Evolutionary conservation across 257 asterid genomes (phyloP).

Genomic region (Plantago ovata): DNA sequence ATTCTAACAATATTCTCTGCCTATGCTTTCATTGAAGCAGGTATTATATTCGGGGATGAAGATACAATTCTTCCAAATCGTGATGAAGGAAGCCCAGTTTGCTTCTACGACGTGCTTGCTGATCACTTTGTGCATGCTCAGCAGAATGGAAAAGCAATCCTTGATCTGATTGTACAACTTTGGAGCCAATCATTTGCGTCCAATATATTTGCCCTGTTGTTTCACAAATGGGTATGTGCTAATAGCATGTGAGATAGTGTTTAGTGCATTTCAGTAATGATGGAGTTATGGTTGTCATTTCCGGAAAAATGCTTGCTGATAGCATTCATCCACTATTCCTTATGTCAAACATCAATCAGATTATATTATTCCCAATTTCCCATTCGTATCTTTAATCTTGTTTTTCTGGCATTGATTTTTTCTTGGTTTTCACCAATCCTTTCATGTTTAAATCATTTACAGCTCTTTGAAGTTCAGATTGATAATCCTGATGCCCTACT

Average conservation of each 20-base stretch:
- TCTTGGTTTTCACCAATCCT: constrained; percentile 2
- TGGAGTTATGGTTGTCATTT: not conserved
- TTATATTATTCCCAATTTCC: constrained; percentile 1
- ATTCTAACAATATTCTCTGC: constrained; percentile 15
- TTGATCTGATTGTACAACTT: constrained; percentile 53
- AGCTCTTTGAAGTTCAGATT: constrained; percentile 82
- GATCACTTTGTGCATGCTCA: constrained; percentile 69
- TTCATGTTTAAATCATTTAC: constrained; percentile 22
- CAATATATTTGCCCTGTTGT: constrained; percentile 68
- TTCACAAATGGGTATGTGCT: constrained; percentile 88
- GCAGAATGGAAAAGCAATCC: constrained; percentile 57
- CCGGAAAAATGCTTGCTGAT: constrained; percentile 1
- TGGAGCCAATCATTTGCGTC: constrained; percentile 99
- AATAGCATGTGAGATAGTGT: constrained; percentile 1
- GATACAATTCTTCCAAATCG: constrained; percentile 47
- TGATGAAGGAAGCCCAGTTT: constrained; percentile 55
- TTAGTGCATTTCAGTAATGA: not conserved
- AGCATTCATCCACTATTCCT: constrained; percentile 1
- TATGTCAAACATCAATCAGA: constrained; percentile 1
- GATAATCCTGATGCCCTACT: constrained; percentile 75
- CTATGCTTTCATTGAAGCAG: constrained; percentile 37
- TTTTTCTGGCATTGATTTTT: constrained; percentile 8
- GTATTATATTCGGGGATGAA: constrained; percentile 59
- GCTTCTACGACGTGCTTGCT: constrained; percentile 78
- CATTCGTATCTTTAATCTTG: not conserved